phyloP scores from a whole-genome alignment of 139 green algal species.

The Coelastrella sp. region DNA sequence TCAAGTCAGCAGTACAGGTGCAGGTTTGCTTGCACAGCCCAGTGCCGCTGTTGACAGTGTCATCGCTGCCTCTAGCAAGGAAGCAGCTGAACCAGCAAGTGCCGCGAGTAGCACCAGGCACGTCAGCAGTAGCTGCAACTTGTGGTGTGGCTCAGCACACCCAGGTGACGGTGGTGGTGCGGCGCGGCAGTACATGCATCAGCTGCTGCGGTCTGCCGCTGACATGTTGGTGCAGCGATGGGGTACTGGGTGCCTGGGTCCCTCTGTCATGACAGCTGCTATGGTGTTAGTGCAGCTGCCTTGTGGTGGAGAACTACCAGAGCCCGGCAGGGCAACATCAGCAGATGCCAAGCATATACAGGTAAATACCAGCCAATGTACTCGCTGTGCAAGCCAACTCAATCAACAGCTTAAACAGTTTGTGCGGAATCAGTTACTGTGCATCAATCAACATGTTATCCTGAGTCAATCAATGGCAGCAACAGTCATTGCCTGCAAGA shows the following conservation, averaged over 20 bases:
- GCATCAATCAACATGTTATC: too few relatives aligned
- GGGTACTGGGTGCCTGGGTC: slow-evolving; percentile 55
- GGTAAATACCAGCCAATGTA: slow-evolving; percentile 65
- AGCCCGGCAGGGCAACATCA: slow-evolving; percentile 55
- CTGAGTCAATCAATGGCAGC: too few relatives aligned
- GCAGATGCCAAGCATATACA: slow-evolving; percentile 75
- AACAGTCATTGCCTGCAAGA: too few relatives aligned
- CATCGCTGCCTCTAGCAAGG: neutral
- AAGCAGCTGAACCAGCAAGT: neutral
- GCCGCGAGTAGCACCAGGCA: neutral
- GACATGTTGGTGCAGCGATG: slow-evolving; percentile 53
- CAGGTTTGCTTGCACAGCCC: too few relatives aligned
- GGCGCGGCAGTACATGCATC: slow-evolving; percentile 54
- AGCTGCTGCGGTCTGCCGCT: slow-evolving; percentile 56
- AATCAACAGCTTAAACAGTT: too few relatives aligned
- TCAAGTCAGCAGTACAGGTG: neutral
- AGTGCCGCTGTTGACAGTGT: neutral
- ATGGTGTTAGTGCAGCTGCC: slow-evolving; percentile 73
- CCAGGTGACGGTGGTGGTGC: slow-evolving; percentile 12
- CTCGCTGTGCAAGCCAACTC: too few relatives aligned
- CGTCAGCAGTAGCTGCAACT: slow-evolving; percentile 1
- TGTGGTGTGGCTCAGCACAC: neutral
- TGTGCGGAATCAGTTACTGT: too few relatives aligned
- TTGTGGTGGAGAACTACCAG: neutral
- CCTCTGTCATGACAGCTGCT: slow-evolving; percentile 54